phyloP scores from a whole-genome alignment of 1,284 basidiomycete species.

The Fomitopsis pinicola region DNA sequence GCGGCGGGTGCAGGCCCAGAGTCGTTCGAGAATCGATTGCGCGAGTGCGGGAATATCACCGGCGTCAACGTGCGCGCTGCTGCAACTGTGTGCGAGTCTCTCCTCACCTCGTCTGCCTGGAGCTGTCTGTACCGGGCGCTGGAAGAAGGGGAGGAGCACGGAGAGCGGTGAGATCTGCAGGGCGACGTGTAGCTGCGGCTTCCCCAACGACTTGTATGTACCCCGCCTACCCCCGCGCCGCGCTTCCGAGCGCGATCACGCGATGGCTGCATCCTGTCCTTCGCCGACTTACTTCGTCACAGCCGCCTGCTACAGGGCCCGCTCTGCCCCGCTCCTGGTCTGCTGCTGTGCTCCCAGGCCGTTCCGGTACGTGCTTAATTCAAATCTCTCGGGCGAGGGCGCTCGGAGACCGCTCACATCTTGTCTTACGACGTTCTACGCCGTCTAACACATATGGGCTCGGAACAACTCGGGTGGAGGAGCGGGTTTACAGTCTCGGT shows the following conservation, averaged over 20 bases:
- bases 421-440: not conserved
- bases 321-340: not conserved
- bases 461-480: not conserved
- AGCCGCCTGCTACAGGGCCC: not conserved
- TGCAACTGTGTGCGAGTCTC: not conserved
- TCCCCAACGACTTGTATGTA: not conserved
- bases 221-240: not conserved
- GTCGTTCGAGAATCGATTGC: slow-evolving; percentile 3
- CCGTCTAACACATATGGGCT: not conserved
- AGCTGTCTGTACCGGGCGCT: not conserved
- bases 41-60: not conserved
- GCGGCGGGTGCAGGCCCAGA: not conserved
- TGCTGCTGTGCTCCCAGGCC: not conserved
- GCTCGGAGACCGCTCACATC: not conserved
- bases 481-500: not conserved
- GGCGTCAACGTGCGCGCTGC: not conserved
- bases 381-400: not conserved
- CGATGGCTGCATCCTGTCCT: not conserved
- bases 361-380: not conserved
- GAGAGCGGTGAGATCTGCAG: not conserved
- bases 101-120: not conserved
- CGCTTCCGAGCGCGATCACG: not conserved
- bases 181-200: not conserved
- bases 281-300: not conserved
- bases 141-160: not conserved